These are phyloP conservation scores for Venturia pyrina DNA, from an alignment of 2,329 filamentous ascomycete species.

Conservation along the genomic window DNA sequence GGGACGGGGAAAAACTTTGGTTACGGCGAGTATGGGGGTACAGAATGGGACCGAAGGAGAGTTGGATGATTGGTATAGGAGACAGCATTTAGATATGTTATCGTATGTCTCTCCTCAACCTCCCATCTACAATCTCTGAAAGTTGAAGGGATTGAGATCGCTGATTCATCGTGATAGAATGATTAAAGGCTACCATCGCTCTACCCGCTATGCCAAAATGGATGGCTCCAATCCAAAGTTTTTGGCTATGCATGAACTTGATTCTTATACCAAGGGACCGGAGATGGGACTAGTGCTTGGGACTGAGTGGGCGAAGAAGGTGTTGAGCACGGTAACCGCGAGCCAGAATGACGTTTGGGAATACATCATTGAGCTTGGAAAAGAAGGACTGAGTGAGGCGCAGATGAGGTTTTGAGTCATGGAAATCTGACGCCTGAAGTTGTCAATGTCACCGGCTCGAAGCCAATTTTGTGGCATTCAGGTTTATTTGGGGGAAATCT, in stretches of 20 bases:
- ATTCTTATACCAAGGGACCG: slow-evolving; percentile 14
- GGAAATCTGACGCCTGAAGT: too few species aligned
- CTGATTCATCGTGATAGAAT: slow-evolving; percentile 11
- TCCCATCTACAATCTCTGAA: slow-evolving; percentile 15
- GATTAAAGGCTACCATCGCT: slow-evolving; percentile 17
- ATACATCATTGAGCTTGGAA: slow-evolving; percentile 7
- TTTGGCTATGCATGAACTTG: slow-evolving; percentile 20
- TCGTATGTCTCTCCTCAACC: neutral
- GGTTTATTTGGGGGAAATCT: too few species aligned
- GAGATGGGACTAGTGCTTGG: slow-evolving; percentile 15
- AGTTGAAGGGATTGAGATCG: neutral
- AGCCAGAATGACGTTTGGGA: slow-evolving; percentile 17
- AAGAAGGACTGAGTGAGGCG: neutral
- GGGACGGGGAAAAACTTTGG: neutral
- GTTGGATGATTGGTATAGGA: slow-evolving; percentile 16
- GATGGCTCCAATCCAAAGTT: slow-evolving; percentile 15
- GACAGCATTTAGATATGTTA: neutral
- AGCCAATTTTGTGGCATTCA: neutral
- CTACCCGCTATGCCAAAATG: slow-evolving; percentile 17
- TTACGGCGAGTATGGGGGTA: neutral
- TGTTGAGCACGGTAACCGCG: slow-evolving; percentile 14
- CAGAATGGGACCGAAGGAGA: slow-evolving; percentile 15
- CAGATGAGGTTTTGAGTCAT: slow-evolving; percentile 10
- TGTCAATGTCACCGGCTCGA: neutral
- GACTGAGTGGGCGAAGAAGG: slow-evolving; percentile 20